Conservation (phyloP, 2,329 filamentous ascomycete species). For the Neopestalotiopsis sp. region DNA sequence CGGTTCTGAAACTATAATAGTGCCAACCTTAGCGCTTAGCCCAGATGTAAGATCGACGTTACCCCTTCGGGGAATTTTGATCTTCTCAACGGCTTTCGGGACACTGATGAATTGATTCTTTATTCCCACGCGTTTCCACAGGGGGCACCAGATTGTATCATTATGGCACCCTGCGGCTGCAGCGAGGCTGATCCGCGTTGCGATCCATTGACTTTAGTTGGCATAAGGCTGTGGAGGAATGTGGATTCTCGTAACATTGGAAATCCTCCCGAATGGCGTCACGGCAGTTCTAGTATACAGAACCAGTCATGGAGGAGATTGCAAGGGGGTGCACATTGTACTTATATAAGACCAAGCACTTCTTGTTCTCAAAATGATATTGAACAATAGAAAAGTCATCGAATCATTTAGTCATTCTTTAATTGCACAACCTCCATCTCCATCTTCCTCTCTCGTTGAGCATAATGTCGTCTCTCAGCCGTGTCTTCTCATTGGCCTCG, state of each 20-base stretch:
- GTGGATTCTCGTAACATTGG: not conserved
- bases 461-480: not conserved
- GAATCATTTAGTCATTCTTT: not conserved
- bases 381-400: not conserved
- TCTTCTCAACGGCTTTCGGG: not conserved
- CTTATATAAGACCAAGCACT: not conserved
- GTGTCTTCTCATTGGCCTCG: not conserved
- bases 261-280: slow-evolving; percentile 2
- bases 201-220: not conserved
- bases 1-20: not conserved
- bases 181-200: not conserved
- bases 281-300: not conserved
- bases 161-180: not conserved
- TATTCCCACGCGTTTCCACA: not conserved
- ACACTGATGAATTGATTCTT: not conserved
- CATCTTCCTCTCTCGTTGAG: not conserved
- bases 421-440: not conserved
- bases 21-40: slow-evolving; percentile 1
- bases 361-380: not conserved
- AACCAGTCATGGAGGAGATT: not conserved
- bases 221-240: not conserved
- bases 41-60: not conserved
- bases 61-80: not conserved
- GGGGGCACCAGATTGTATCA: not conserved
- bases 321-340: not conserved